These are phyloP conservation scores for Penicillium maclennaniae DNA, from an alignment of 495 filamentous ascomycete species.

Conservation along the genomic window DNA sequence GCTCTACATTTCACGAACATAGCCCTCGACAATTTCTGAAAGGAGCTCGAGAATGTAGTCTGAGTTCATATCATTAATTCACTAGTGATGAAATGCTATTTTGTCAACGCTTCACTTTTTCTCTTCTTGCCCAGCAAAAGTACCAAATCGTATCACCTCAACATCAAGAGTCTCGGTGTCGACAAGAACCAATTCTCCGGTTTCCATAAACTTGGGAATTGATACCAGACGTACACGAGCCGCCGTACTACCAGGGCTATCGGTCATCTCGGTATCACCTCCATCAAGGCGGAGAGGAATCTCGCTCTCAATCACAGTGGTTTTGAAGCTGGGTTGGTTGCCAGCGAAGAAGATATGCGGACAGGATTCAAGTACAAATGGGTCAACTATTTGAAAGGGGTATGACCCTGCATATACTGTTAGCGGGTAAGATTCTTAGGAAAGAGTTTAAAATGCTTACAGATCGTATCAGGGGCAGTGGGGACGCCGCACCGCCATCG, in stretches of 20 bases:
- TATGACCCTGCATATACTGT: conserved; percentile 67
- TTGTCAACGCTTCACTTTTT: conserved; percentile 28
- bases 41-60: neutral
- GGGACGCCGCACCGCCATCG: conserved; percentile 90
- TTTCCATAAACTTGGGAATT: conserved; percentile 77
- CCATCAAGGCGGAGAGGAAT: conserved; percentile 32
- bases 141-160: conserved; percentile 63
- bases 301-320: conserved; percentile 60
- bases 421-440: conserved; percentile 2
- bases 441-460: conserved; percentile 49
- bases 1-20: neutral
- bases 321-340: conserved; percentile 80
- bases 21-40: neutral
- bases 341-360: conserved; percentile 91
- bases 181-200: conserved; percentile 76
- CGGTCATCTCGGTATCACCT: conserved; percentile 43
- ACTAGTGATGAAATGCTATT: conserved; percentile 5
- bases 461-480: conserved; percentile 93
- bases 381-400: conserved; percentile 88
- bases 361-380: conserved; percentile 76
- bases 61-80: conserved; percentile 3
- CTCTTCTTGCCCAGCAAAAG: conserved; percentile 46
- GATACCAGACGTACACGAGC: conserved; percentile 71
- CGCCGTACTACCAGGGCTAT: conserved; percentile 35
- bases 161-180: conserved; percentile 81